Evolutionary conservation across 2,329 filamentous ascomycete genomes (phyloP), one percentile per base, ranked within the genome.

Genomic region (Ophiostoma sp.): DNA sequence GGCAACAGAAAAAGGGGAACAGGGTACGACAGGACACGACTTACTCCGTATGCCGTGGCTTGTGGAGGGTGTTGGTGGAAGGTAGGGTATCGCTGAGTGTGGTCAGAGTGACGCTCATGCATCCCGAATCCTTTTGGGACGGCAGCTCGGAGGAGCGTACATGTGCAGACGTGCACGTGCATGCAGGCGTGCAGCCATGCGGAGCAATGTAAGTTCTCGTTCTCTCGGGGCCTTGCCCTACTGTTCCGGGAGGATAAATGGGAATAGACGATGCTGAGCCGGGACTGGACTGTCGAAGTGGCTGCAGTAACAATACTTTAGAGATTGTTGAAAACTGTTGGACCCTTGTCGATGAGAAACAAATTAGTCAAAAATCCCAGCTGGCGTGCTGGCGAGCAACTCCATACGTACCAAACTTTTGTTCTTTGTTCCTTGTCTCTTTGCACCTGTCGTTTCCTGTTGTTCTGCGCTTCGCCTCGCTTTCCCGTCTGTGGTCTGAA

Each of bases 91-190:
- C 33, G 8, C 3, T 36, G 33, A 8, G 33, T 36, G 31, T 25
- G 19, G 36, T 45, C n/a, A 42, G 68, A 36, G 52, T 42, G 33
- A 19, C 48, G n/a, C 31, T 63, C 50, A 71, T 63, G 55, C 69
- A 71, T 25, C 33, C 17, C 36, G 39, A 71, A 71, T 71, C 69
- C 69, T 70, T 70, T 70, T 11, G 28, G 59, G 52, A 48, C 69
- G 69, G 69, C 39, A 36, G 42, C 52, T 33, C 36, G 22, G 69
- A 50, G 69, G 55, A 63, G 55, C 25, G 55, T 22, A 63, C 69
- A 71, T 71, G 36, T 71, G 25, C 39, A 61, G 36, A 50, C 19
- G 19, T 57, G 36, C 69, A 63, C 55, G 69, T 71, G 69, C 25
- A 48, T 45, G 69, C 36, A 66, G 61, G 22, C 15, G 25, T 45